phyloP scores from a whole-genome alignment of 164 flowering plant genomes.

The Dillenia suffruticosa region DNA sequence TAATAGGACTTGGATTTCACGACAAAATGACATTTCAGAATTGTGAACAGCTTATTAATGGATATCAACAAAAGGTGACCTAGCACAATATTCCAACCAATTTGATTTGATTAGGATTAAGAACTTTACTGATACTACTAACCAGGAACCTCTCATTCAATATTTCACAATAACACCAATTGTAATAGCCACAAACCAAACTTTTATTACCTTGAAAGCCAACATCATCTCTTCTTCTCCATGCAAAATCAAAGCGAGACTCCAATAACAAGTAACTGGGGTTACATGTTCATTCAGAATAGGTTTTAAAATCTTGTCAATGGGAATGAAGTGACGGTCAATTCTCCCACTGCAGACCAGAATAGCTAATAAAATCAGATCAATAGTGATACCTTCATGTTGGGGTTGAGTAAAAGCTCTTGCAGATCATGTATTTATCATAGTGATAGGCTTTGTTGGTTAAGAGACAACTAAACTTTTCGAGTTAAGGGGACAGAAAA shows the following conservation, averaged over 20 bases:
- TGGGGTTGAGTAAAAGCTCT: not conserved
- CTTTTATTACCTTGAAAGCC: constrained; percentile 62
- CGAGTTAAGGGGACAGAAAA: not conserved
- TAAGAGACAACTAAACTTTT: not conserved
- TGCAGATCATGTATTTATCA: not conserved
- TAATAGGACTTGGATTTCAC: too few relatives aligned
- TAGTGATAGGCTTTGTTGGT: not conserved
- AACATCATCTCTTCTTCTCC: constrained; percentile 59
- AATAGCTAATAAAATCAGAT: not conserved
- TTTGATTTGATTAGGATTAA: too few relatives aligned
- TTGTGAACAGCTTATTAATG: too few relatives aligned
- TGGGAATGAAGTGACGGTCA: constrained; percentile 63
- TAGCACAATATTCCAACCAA: too few relatives aligned
- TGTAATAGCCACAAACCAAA: not conserved
- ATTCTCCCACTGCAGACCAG: constrained; percentile 46
- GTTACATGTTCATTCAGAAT: constrained; percentile 80
- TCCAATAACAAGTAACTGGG: constrained; percentile 93
- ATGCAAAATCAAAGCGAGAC: constrained; percentile 58
- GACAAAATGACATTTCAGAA: too few relatives aligned
- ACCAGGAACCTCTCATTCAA: not conserved
- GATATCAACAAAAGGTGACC: too few relatives aligned
- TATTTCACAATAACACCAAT: not conserved
- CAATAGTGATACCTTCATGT: not conserved
- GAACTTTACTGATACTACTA: too few relatives aligned
- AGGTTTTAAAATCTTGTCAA: constrained; percentile 69